These are phyloP conservation scores for Neopestalotiopsis clavispora DNA, from an alignment of 2,329 filamentous ascomycete genomes.

Conservation along the genomic window DNA sequence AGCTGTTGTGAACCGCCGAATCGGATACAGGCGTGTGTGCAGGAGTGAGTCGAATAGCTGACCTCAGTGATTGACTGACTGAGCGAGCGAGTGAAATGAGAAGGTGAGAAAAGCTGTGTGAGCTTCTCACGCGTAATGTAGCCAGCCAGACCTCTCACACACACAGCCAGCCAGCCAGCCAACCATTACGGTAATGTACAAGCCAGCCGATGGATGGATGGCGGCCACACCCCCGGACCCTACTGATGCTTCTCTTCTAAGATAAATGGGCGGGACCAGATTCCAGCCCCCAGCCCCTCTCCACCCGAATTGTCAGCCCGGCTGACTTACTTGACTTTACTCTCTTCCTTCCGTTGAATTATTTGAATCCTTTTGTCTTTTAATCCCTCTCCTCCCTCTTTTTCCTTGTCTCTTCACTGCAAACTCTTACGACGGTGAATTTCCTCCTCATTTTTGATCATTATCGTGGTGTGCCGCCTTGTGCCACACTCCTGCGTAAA, in stretches of 20 bases:
- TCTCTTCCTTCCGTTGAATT: neutral
- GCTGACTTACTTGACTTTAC: neutral
- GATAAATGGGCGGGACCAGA: neutral
- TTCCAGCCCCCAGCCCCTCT: neutral
- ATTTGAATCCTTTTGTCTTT: neutral
- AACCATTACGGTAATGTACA: neutral
- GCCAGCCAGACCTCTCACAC: no score
- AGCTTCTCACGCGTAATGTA: neutral
- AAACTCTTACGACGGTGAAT: neutral
- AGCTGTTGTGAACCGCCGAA: neutral
- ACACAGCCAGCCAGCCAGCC: neutral
- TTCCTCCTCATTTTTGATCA: neutral
- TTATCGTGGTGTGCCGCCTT: neutral
- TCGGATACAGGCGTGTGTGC: neutral
- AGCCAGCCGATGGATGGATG: neutral
- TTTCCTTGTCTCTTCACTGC: neutral
- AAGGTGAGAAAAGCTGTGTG: neutral
- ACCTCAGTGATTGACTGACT: no score
- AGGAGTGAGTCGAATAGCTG: neutral
- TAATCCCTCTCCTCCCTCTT: neutral
- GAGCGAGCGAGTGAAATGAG: no score
- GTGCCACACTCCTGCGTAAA: neutral
- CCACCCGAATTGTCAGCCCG: neutral
- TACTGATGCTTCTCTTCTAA: no score
- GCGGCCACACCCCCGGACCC: neutral